Evolutionary conservation across 2,329 filamentous ascomycete species (phyloP).

Genomic region (Fusarium guadeloupense): DNA sequence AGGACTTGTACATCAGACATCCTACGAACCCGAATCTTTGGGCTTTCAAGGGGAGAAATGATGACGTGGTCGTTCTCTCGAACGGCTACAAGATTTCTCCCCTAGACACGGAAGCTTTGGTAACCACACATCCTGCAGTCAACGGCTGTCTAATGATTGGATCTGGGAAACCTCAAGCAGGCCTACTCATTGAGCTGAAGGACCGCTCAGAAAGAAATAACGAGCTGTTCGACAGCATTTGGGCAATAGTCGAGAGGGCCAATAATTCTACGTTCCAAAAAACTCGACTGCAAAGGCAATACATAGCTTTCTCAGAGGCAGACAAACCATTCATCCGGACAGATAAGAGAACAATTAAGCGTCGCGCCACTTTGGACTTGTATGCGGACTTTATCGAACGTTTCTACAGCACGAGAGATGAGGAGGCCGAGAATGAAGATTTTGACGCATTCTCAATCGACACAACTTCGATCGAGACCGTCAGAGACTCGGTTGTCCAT

Average conservation of each 20-base stretch:
- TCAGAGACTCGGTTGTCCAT: slow-evolving; percentile 29
- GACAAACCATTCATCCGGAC: slow-evolving; percentile 56
- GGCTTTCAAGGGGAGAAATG: slow-evolving; percentile 45
- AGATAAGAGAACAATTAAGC: slow-evolving; percentile 57
- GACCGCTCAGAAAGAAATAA: slow-evolving; percentile 32
- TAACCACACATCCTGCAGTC: slow-evolving; percentile 41
- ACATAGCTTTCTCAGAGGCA: slow-evolving; percentile 52
- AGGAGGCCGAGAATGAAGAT: slow-evolving; percentile 10
- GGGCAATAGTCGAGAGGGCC: slow-evolving; percentile 54
- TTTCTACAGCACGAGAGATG: slow-evolving; percentile 49
- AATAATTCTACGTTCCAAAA: slow-evolving; percentile 54
- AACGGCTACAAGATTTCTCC: slow-evolving; percentile 48
- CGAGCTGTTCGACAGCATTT: slow-evolving; percentile 54
- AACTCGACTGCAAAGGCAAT: slow-evolving; percentile 53
- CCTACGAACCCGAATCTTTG: slow-evolving; percentile 43
- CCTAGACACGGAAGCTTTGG: slow-evolving; percentile 43
- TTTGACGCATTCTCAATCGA: slow-evolving; percentile 23
- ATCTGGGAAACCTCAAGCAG: slow-evolving; percentile 41
- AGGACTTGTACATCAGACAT: slow-evolving; percentile 45
- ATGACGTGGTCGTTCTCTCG: slow-evolving; percentile 45
- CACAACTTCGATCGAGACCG: slow-evolving; percentile 36
- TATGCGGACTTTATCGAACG: slow-evolving; percentile 58
- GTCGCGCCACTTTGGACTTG: slow-evolving; percentile 50
- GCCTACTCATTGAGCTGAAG: slow-evolving; percentile 43
- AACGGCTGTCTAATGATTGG: slow-evolving; percentile 39